Evolutionary conservation across 2,329 filamentous ascomycete species (phyloP).

Genomic region (Ophiostoma fasciatum): DNA sequence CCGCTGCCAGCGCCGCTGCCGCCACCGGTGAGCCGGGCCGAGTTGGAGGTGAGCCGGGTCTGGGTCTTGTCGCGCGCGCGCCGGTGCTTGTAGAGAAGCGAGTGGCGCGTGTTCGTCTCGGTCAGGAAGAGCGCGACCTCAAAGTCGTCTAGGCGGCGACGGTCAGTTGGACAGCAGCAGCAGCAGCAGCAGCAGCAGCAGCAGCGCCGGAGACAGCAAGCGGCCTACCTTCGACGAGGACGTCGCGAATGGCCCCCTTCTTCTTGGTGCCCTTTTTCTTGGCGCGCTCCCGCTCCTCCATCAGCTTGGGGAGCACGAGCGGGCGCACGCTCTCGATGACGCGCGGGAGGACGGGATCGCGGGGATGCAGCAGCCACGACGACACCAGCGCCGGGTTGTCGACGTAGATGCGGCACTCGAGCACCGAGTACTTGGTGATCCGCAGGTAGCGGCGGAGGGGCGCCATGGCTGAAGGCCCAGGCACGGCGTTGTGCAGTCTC

Average conservation of each 20-base stretch:
- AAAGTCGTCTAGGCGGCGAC: slow-evolving; percentile 58
- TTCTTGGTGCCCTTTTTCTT: slow-evolving; percentile 56
- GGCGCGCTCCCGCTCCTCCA: slow-evolving; percentile 62
- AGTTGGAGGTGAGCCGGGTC: slow-evolving; percentile 43
- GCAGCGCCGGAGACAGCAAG: too few relatives aligned
- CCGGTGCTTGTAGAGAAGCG: slow-evolving; percentile 75
- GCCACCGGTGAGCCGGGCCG: slow-evolving; percentile 43
- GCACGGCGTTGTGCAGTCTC: too few relatives aligned
- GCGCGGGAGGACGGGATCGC: slow-evolving; percentile 60
- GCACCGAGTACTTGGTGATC: slow-evolving; percentile 82
- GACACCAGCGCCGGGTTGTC: slow-evolving; percentile 74
- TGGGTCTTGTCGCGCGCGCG: slow-evolving; percentile 47
- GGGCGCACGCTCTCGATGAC: slow-evolving; percentile 78
- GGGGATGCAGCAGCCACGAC: slow-evolving; percentile 69
- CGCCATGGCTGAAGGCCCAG: too few relatives aligned
- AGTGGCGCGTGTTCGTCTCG: slow-evolving; percentile 71
- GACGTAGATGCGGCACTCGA: slow-evolving; percentile 94
- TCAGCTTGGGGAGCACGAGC: slow-evolving; percentile 75
- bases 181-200: too few relatives aligned
- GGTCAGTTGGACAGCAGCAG: not conserved
- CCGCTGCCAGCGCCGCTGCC: slow-evolving; percentile 38
- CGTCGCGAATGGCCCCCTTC: slow-evolving; percentile 69
- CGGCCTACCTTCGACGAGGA: slow-evolving; percentile 56
- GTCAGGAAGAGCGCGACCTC: slow-evolving; percentile 90
- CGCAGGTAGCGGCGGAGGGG: slow-evolving; percentile 79